These are phyloP conservation scores for Rhodotorula mucilaginosa DNA, from an alignment of 1,284 basidiomycete genomes.

Conservation along the genomic window DNA sequence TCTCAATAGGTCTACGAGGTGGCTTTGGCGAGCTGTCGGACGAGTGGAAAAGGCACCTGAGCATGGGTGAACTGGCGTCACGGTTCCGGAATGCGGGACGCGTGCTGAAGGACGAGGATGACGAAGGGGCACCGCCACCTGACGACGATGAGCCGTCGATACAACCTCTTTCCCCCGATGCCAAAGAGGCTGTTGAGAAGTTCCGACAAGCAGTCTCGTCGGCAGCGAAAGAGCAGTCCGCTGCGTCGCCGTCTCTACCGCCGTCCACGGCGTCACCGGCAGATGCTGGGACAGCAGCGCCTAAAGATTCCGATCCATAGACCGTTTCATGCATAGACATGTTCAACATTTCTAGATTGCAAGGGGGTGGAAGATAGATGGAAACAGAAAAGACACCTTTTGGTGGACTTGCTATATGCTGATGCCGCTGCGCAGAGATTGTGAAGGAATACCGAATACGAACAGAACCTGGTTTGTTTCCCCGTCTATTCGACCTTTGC, in stretches of 20 bases:
- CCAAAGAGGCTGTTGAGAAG: neutral
- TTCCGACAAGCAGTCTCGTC: neutral
- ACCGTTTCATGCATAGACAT: neutral
- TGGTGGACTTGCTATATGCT: neutral
- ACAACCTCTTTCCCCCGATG: neutral
- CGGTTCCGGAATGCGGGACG: slow-evolving; percentile 14
- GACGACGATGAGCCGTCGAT: neutral
- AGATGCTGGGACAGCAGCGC: neutral
- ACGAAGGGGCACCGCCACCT: neutral
- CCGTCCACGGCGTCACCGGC: neutral
- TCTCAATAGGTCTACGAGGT: slow-evolving; percentile 35
- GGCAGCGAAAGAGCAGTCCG: neutral
- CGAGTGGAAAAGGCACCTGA: slow-evolving; percentile 26
- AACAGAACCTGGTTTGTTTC: too few relatives aligned
- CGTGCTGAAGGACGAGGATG: slow-evolving; percentile 14
- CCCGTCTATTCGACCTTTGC: slow-evolving; percentile 16
- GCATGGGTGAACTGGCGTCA: slow-evolving; percentile 14
- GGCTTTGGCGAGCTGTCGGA: slow-evolving; percentile 27
- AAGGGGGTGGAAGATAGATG: neutral
- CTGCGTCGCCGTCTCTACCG: neutral
- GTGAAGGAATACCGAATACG: neutral
- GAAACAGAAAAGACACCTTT: neutral
- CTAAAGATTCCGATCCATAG: neutral
- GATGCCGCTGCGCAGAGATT: neutral
- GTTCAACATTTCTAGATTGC: neutral